phyloP scores from a whole-genome alignment of 176 grass and related monocot species.

The Panicum miliaceum region DNA sequence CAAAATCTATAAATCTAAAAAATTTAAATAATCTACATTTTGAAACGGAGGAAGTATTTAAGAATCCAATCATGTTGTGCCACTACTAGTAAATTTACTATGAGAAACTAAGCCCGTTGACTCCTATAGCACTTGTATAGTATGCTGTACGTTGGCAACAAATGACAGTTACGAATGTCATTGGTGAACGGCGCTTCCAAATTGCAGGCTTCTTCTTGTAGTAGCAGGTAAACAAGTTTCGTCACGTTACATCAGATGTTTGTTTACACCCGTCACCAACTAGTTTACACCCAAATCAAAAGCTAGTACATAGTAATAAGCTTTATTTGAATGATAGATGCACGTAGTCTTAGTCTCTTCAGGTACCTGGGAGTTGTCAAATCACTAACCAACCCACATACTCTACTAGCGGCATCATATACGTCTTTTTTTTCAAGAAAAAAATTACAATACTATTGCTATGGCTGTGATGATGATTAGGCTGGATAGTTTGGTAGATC shows the following conservation, averaged over 20 bases:
- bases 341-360: no score
- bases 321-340: neutral
- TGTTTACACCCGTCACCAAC: no score
- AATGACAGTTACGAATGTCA: no score
- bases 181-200: no score
- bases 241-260: no score
- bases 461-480: neutral
- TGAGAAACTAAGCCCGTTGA: neutral
- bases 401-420: neutral
- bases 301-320: neutral
- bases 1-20: no score
- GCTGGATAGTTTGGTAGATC: conserved; percentile 20
- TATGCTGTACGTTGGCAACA: neutral
- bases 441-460: neutral
- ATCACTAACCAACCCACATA: neutral
- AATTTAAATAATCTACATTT: no score
- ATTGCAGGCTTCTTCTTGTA: no score
- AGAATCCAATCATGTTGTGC: neutral
- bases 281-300: neutral
- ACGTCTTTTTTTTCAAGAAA: neutral
- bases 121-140: neutral
- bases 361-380: neutral
- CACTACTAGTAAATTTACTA: neutral
- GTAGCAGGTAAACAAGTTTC: no score
- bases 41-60: no score